phyloP scores from a whole-genome alignment of 1,284 basidiomycete species.

The Agroathelia rolfsii region DNA sequence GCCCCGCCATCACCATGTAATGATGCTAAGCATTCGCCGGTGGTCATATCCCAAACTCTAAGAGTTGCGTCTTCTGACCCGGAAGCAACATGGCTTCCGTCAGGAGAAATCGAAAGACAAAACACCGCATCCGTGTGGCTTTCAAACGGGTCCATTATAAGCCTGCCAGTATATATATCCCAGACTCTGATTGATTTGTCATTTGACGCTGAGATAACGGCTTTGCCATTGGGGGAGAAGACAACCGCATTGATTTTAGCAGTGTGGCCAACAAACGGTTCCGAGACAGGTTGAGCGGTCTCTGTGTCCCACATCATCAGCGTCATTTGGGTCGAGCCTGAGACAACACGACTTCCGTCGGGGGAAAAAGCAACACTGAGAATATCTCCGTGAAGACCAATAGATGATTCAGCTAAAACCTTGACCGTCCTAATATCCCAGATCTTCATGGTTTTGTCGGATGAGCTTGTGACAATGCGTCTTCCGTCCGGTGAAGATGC shows the following conservation, averaged over 20 bases:
- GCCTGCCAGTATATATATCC: conserved; percentile 1
- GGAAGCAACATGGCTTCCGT: conserved; percentile 15
- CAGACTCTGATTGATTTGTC: conserved; percentile 4
- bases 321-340: neutral
- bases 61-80: conserved; percentile 16
- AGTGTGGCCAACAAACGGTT: neutral
- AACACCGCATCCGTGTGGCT: conserved; percentile 5
- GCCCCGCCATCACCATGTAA: too few relatives aligned
- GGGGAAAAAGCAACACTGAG: neutral
- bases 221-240: conserved; percentile 2
- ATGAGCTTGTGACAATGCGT: neutral
- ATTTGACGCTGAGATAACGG: neutral
- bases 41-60: conserved; percentile 25
- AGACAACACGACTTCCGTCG: neutral
- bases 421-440: neutral
- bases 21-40: conserved; percentile 71
- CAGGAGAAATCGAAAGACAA: conserved; percentile 15
- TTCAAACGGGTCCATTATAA: neutral
- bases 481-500: conserved; percentile 1
- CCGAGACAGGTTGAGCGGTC: neutral
- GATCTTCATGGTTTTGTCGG: neutral
- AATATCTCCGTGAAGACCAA: neutral
- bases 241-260: neutral
- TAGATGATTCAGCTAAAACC: neutral
- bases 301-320: neutral